Base-by-base conservation (phyloP, 352 stramenopile genomes). In the Elongisporangium prolatum region DNA sequence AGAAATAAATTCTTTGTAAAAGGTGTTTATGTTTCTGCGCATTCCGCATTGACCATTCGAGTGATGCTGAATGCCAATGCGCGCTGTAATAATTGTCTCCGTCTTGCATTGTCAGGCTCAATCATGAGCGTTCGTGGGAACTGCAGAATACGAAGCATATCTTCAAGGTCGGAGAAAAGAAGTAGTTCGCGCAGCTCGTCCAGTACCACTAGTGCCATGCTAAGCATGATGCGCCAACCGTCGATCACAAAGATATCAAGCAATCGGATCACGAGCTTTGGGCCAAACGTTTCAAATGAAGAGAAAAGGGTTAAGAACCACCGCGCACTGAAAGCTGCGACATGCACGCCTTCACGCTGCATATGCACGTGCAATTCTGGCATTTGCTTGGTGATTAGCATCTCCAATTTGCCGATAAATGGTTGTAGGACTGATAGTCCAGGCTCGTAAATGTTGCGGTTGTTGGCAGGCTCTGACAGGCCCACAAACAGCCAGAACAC, bases 281-380 rank as follows among this genome's bases (percentile, higher is more conserved):
- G 79, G 4, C 80, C 69, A 48, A 88, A 76, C n/a, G 84, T 91
- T 56, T 93, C 81, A 52, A 89, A 91, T 0, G 81, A 86, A 14
- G 84, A 86, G 47, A 91, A 93, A 52, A 89, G 82, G n/a, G 84
- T 93, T 63, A 93, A 70, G 57, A 93, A 93, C 84, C 84, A 93
- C 22, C 84, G 80, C 13, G 84, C 84, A 9, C 77, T 84, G 63
- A 88, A 93, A 3, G 77, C 80, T 2, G 74, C 79, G 14, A 91
- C 80, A 18, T 88, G 75, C 11, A 91, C 76, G 3, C 81, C 71
- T 28, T 91, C 77, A 9, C 50, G 28, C 56, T 86, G 51, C 21
- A 93, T 80, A 40, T 91, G 81, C 8, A 52, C 57, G 21, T 86
- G 69, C 11, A 91, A 54, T 28, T 83, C 73, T 2, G 84, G 81